Conservation (phyloP, 441 rosid species). For the Melastoma candidum region DNA sequence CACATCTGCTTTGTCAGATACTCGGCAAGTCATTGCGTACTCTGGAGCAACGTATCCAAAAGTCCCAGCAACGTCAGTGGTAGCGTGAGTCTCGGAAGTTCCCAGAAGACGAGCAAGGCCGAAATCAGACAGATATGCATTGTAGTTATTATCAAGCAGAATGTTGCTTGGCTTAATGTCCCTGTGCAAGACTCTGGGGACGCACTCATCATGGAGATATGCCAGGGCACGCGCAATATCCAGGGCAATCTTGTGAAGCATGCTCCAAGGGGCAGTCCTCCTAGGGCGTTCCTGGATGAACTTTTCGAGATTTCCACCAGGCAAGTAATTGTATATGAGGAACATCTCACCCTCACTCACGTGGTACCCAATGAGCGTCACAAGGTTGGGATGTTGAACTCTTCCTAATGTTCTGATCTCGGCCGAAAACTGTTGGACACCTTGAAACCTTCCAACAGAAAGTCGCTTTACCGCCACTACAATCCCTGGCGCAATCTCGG, state of each 20-base stretch:
- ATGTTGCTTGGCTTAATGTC: conserved; percentile 71
- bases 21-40: conserved; percentile 38
- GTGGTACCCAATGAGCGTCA: conserved; percentile 18
- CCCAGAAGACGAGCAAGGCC: conserved; percentile 45
- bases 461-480: conserved; percentile 17
- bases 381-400: conserved; percentile 18
- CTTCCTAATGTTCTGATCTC: conserved; percentile 19
- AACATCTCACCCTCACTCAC: conserved; percentile 19
- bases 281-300: conserved; percentile 17
- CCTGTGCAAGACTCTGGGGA: conserved; percentile 58
- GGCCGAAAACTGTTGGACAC: conserved; percentile 20
- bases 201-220: conserved; percentile 58
- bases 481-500: conserved; percentile 13
- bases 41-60: conserved; percentile 43
- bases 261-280: conserved; percentile 12
- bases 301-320: conserved; percentile 19
- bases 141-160: conserved; percentile 53
- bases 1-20: conserved; percentile 38
- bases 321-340: conserved; percentile 19
- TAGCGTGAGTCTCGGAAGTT: conserved; percentile 35
- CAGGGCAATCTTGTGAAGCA: conserved; percentile 17
- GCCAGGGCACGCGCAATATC: conserved; percentile 69
- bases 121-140: conserved; percentile 73
- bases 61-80: conserved; percentile 44
- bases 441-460: conserved; percentile 17